Conservation (phyloP, 305 asterid species). For the Stenogyne calaminthoides region DNA sequence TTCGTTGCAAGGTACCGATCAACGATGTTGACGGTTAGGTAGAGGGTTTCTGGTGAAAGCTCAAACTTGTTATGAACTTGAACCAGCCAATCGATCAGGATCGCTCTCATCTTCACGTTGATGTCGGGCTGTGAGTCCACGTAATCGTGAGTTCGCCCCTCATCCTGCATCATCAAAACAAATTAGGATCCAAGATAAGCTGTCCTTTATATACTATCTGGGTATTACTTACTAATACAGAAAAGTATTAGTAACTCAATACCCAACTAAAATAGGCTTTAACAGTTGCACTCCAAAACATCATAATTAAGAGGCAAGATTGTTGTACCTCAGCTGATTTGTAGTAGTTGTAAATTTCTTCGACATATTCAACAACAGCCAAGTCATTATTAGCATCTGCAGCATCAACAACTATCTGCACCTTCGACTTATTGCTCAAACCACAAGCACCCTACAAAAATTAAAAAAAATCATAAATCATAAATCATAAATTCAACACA, state of each 20-base stretch:
- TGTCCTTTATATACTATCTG: too few relatives aligned
- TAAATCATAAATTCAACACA: too few relatives aligned
- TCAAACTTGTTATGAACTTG: slow-evolving; percentile 85
- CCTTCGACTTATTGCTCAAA: slow-evolving; percentile 44
- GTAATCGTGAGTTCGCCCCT: slow-evolving; percentile 61
- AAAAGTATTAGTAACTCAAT: too few relatives aligned
- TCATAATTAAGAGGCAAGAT: background rate
- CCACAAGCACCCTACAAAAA: slow-evolving; percentile 78
- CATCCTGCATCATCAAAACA: slow-evolving; percentile 47
- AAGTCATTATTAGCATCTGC: slow-evolving; percentile 69
- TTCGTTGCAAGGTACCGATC: slow-evolving; percentile 69
- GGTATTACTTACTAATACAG: too few relatives aligned
- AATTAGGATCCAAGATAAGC: background rate
- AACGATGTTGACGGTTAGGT: slow-evolving; percentile 72
- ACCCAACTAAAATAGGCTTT: too few relatives aligned
- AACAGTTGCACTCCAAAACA: background rate
- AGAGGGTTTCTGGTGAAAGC: slow-evolving; percentile 78
- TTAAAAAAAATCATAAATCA: background rate
- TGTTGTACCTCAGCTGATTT: slow-evolving; percentile 72
- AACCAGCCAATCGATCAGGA: slow-evolving; percentile 81
- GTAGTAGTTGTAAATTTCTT: slow-evolving; percentile 78
- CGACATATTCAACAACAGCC: slow-evolving; percentile 84
- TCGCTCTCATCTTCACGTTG: slow-evolving; percentile 76
- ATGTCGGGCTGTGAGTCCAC: slow-evolving; percentile 79
- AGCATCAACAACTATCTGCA: slow-evolving; percentile 67